These are phyloP conservation scores for Ganoderma sp. DNA, from an alignment of 1,284 basidiomycete species.

Conservation along the genomic window DNA sequence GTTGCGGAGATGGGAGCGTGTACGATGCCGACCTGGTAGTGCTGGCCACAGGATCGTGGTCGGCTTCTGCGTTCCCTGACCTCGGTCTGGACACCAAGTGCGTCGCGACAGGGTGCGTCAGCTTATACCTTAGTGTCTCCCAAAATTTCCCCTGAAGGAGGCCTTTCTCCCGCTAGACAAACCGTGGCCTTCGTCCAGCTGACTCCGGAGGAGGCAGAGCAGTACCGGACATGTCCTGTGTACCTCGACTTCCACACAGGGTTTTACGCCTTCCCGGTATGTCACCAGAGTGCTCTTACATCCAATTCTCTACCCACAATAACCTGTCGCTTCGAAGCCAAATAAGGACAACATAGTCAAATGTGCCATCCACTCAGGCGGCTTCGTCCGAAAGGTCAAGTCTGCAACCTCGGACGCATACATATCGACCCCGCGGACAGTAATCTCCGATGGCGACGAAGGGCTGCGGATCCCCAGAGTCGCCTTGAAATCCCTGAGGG, in stretches of 20 bases:
- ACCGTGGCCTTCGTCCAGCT: slow-evolving; percentile 79
- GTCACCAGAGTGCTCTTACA: slow-evolving; percentile 32
- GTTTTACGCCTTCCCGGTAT: slow-evolving; percentile 81
- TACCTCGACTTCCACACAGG: slow-evolving; percentile 72
- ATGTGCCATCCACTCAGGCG: slow-evolving; percentile 71
- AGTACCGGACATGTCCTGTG: slow-evolving; percentile 72
- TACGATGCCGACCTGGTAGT: slow-evolving; percentile 65
- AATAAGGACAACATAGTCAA: slow-evolving; percentile 75
- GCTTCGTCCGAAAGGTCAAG: slow-evolving; percentile 58
- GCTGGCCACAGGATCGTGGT: slow-evolving; percentile 84
- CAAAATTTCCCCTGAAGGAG: neutral
- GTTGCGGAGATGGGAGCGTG: slow-evolving; percentile 63
- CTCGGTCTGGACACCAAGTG: slow-evolving; percentile 56
- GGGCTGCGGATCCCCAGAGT: slow-evolving; percentile 69
- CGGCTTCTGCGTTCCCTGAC: slow-evolving; percentile 75
- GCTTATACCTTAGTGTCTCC: too few species aligned
- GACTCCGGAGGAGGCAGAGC: slow-evolving; percentile 65
- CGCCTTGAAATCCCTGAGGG: slow-evolving; percentile 56
- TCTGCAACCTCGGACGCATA: slow-evolving; percentile 18
- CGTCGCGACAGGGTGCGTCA: slow-evolving; percentile 68
- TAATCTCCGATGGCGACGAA: slow-evolving; percentile 56
- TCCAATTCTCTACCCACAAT: slow-evolving; percentile 2
- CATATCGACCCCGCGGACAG: slow-evolving; percentile 72
- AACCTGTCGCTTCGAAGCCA: slow-evolving; percentile 54
- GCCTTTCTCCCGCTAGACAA: slow-evolving; percentile 57